Evolutionary conservation across 768 basidiomycete genomes (phyloP).

Genomic region (Sporobolomyces phaffii): DNA sequence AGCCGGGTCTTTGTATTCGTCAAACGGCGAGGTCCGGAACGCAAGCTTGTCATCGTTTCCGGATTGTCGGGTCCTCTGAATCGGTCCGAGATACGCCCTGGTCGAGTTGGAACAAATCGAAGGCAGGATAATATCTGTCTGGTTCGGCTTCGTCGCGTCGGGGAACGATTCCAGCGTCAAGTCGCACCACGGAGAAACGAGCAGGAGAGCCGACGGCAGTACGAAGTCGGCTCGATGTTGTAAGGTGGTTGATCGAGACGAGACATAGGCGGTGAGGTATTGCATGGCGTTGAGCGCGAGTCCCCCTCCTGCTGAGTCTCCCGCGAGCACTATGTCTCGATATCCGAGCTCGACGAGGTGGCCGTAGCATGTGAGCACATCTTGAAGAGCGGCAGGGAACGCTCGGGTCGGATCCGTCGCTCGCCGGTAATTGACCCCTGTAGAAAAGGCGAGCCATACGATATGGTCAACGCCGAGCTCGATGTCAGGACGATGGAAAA

Average conservation of each 20-base stretch:
- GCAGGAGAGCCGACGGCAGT: slow-evolving; percentile 19
- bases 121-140: slow-evolving; percentile 25
- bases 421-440: slow-evolving; percentile 39
- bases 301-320: slow-evolving; percentile 38
- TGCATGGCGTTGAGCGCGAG: slow-evolving; percentile 32
- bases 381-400: slow-evolving; percentile 37
- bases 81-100: not conserved
- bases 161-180: slow-evolving; percentile 18
- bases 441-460: too few species aligned
- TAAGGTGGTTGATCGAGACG: not conserved
- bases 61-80: not conserved
- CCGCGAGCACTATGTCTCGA: slow-evolving; percentile 31
- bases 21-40: not conserved
- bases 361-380: slow-evolving; percentile 36
- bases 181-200: slow-evolving; percentile 39
- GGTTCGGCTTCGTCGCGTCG: not conserved
- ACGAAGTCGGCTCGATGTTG: not conserved
- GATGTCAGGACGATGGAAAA: not conserved
- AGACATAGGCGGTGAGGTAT: slow-evolving; percentile 28
- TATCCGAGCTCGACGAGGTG: slow-evolving; percentile 37
- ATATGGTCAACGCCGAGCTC: too few species aligned
- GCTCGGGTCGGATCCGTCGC: slow-evolving; percentile 7
- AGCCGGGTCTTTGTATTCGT: not conserved
- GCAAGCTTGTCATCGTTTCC: too few species aligned
- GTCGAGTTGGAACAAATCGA: slow-evolving; percentile 26